Evolutionary conservation across 164 flowering plant genomes (phyloP), one percentile per base, ranked within the genome.

Genomic region (Tetrastigma voinierianum): DNA sequence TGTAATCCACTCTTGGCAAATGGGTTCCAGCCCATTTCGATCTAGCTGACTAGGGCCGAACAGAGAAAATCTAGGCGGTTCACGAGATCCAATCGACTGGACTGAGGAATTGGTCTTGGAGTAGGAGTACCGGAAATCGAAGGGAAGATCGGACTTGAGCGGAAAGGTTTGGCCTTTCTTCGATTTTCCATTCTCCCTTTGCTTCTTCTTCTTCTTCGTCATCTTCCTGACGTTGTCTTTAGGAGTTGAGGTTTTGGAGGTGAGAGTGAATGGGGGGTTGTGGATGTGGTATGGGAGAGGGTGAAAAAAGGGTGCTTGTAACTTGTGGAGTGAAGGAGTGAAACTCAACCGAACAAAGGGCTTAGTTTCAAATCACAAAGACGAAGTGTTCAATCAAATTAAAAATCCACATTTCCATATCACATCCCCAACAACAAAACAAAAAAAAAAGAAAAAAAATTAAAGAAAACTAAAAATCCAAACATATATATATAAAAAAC

Each of bases 31-130:
- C 87, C 98, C 98, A 93, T 61, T 79, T 71, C 75, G 80, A 62
- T 90, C 92, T 7, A 93, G 75, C 21, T 91, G 81, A 8, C 94
- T 96, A 4, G 96, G 96, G 3, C 98, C 97, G 51, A 93, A 93
- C 0, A 97, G 98, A 8, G 97, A 91, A 71, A 87, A 91, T 75
- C 80, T 76, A 3, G 89, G 87, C 8, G 93, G 85, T 66, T 93
- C 98, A 1, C 97, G 90, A 56, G 75, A 93, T 32, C 87, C 88
- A 32, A 93, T 93, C 10, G 97, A 97, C 58, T 83, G 43, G 44
- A 84, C 70, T 0, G 72, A 70, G 0, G 88, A 85, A 70, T 86
- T 75, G 24, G 78, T 73, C 74, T 91, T 97, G 7, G 97, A 85
- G 74, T 93, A 93, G 0, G 98, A 89, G 80, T 88, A 83, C 51